Evolutionary conservation across 179 eudicot genomes (phyloP).

Genomic region (Carnegiea gigantea): DNA sequence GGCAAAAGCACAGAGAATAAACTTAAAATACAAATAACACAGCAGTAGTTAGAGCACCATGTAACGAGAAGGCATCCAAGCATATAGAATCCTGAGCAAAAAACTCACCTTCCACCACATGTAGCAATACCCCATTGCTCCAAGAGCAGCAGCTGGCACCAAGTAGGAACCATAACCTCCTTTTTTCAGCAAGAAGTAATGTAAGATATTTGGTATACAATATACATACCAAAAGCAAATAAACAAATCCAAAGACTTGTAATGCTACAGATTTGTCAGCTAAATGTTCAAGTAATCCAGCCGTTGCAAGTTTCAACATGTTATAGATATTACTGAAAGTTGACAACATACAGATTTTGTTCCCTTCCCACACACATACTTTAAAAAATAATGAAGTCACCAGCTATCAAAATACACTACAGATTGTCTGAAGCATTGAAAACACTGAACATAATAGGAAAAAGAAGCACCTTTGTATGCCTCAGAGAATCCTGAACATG

Average conservation of each 20-base stretch:
- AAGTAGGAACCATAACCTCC: conserved; percentile 77
- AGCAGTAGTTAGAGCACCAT: background rate
- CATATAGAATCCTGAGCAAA: conserved; percentile 16
- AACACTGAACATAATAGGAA: background rate
- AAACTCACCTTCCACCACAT: conserved; percentile 97
- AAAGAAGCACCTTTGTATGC: background rate
- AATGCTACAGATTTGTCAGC: background rate
- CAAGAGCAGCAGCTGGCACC: conserved; percentile 91
- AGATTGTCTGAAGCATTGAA: background rate
- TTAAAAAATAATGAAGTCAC: background rate
- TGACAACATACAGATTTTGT: background rate
- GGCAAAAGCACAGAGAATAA: background rate
- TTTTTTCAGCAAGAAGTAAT: conserved; percentile 27
- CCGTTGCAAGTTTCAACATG: background rate
- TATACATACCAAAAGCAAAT: background rate
- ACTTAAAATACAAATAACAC: background rate
- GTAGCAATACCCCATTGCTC: conserved; percentile 94
- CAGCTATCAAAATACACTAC: no score
- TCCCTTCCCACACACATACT: background rate
- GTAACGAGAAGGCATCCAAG: background rate
- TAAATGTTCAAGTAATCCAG: background rate
- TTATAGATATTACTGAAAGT: background rate
- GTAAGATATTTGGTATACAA: background rate
- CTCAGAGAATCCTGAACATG: background rate
- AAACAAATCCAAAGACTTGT: background rate